Evolutionary conservation across 1,284 basidiomycete genomes (phyloP).

Genomic region (Sporisorium graminicola): DNA sequence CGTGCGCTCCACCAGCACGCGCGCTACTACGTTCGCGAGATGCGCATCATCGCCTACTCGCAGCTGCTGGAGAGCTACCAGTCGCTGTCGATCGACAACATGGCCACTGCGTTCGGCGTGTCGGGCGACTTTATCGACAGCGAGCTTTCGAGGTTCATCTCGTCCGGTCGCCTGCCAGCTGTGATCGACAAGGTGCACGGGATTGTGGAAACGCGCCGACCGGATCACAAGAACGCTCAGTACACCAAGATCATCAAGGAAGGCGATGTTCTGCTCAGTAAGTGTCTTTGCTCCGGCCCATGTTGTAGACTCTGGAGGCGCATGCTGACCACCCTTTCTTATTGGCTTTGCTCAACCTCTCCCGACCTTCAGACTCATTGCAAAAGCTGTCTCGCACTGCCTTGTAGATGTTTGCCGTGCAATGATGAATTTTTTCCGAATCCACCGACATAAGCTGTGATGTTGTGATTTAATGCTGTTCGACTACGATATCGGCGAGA

Average conservation of each 20-base stretch:
- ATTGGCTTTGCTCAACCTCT: too few relatives aligned
- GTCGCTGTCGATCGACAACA: constrained; percentile 87
- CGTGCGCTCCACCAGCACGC: constrained; percentile 87
- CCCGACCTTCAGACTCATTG: constrained; percentile 64
- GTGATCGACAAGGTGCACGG: constrained; percentile 91
- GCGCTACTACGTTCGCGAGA: constrained; percentile 91
- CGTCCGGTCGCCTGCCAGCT: constrained; percentile 86
- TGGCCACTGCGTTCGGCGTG: constrained; percentile 90
- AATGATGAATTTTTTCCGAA: background rate
- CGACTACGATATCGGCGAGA: background rate
- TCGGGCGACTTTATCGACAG: constrained; percentile 85
- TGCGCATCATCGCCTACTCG: constrained; percentile 93
- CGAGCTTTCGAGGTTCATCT: constrained; percentile 92
- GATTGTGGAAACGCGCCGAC: constrained; percentile 92
- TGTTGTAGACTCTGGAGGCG: background rate
- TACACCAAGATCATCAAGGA: constrained; percentile 90
- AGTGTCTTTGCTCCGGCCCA: constrained; percentile 18
- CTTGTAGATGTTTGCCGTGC: constrained; percentile 42
- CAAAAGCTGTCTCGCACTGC: constrained; percentile 69
- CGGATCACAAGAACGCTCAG: constrained; percentile 83
- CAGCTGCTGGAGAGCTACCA: constrained; percentile 93
- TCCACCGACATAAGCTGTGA: background rate
- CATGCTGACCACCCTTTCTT: constrained; percentile 5
- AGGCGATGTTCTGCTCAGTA: constrained; percentile 84
- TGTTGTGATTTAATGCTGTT: background rate